These are phyloP conservation scores for Eremothecium gossypii DNA, from an alignment of 1,139 yeast species.

Conservation along the genomic window DNA sequence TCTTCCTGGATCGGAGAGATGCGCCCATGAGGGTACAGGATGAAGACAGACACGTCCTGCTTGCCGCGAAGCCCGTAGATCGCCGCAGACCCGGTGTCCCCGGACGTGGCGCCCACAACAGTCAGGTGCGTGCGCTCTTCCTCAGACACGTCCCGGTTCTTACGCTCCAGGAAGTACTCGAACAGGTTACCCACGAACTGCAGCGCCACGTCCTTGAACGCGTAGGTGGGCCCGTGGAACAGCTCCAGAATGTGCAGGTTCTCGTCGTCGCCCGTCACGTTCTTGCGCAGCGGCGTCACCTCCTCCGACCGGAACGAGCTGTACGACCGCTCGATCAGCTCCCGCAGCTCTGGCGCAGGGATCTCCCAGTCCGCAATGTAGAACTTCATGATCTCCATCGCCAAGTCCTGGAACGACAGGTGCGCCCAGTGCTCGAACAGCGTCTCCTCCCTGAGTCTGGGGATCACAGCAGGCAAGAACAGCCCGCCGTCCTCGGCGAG, in stretches of 20 bases:
- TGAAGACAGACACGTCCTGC: slow-evolving; percentile 92
- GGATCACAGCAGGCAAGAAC: slow-evolving; percentile 78
- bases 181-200: slow-evolving; percentile 96
- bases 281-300: slow-evolving; percentile 70
- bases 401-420: slow-evolving; percentile 73
- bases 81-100: slow-evolving; percentile 99
- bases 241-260: slow-evolving; percentile 74
- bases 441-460: slow-evolving; percentile 53
- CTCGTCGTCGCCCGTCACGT: slow-evolving; percentile 44
- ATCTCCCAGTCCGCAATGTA: slow-evolving; percentile 67
- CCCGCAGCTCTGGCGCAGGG: slow-evolving; percentile 54
- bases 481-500: slow-evolving; percentile 95
- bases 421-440: slow-evolving; percentile 57
- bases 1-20: slow-evolving; percentile 96
- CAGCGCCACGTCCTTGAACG: slow-evolving; percentile 95
- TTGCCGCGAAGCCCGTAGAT: slow-evolving; percentile 95
- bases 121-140: slow-evolving; percentile 71
- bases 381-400: slow-evolving; percentile 73
- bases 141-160: slow-evolving; percentile 53
- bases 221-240: slow-evolving; percentile 98
- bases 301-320: slow-evolving; percentile 80
- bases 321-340: slow-evolving; percentile 61
- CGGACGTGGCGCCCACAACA: slow-evolving; percentile 98
- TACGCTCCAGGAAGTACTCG: slow-evolving; percentile 78
- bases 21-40: slow-evolving; percentile 93